Percentiles rank a stretch among this genome's conserved stretches.
Conservation (phyloP, 2,329 filamentous ascomycete genomes). For the Rhinocladiella similis region DNA sequence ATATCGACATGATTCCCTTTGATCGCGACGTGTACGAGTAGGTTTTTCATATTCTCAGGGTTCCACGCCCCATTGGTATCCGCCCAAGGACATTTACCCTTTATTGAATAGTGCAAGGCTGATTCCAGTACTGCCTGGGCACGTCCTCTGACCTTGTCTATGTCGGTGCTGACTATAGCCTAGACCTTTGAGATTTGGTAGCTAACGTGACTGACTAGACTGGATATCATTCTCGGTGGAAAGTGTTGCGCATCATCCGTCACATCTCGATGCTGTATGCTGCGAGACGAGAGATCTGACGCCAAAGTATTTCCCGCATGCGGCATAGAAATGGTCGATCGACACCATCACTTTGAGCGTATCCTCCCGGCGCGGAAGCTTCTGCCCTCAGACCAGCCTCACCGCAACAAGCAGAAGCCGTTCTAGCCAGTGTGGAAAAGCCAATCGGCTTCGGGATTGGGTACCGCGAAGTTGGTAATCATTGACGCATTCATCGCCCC, state of each 20-base stretch:
- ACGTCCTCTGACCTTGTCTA: not conserved
- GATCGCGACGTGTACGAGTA: not conserved
- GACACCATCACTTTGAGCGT: too few relatives aligned
- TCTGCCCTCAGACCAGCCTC: constrained; percentile 1
- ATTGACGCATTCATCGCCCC: constrained; percentile 40
- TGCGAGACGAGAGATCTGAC: too few relatives aligned
- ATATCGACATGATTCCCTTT: not conserved
- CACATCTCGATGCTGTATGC: too few relatives aligned
- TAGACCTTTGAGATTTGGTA: not conserved
- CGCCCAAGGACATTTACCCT: not conserved
- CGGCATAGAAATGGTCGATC: too few relatives aligned
- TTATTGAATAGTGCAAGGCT: constrained; percentile 20
- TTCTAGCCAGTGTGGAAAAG: constrained; percentile 29
- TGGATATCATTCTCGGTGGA: too few relatives aligned
- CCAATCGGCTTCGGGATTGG: constrained; percentile 49
- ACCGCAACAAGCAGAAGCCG: not conserved
- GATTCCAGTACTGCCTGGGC: constrained; percentile 7
- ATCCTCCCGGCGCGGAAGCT: not conserved
- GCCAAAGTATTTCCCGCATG: too few relatives aligned
- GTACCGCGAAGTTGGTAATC: constrained; percentile 48
- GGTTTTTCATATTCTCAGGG: too few relatives aligned
- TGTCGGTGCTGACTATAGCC: constrained; percentile 1
- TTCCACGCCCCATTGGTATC: not conserved
- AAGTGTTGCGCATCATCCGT: too few relatives aligned
- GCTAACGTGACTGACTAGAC: not conserved